Evolutionary conservation across 1,284 basidiomycete genomes (phyloP), one percentile per base, ranked within the genome.

Genomic region (Blastosporella zonata): DNA sequence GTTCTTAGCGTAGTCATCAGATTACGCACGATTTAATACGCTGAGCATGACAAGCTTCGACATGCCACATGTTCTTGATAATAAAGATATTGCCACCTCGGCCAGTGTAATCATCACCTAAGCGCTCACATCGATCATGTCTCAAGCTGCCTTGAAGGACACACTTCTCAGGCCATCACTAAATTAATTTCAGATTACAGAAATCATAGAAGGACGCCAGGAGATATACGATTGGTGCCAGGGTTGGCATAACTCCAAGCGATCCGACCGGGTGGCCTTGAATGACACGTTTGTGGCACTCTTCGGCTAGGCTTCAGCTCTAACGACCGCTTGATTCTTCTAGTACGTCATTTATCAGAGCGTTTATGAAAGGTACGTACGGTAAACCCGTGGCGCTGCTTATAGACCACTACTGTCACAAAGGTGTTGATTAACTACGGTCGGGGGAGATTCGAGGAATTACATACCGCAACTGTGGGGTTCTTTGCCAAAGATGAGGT

Each of bases 151-250:
- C 6, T n/a, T n/a, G n/a, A n/a, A n/a, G n/a, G n/a, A n/a, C 22
- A 21, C 13, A 34, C 18, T 25, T 10, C 8, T 31, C 6, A 31
- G 13, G 13, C 13, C 15, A 23, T 40, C 7, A 6, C 17, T 39
- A 15, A 43, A 13, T 6, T 36, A 18, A 25, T 15, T 34, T 33
- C 23, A 70, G 68, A 63, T 64, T 4, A 47, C 50, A 28, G 60
- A 64, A 10, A 61, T 67, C 10, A 59, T 50, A 10, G 61, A 63
- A 40, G 69, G 68, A 9, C 64, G 67, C 6, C 59, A 63, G 38
- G 67, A 68, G 41, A 69, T 70, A 4, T 65, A 58, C 28, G 62
- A 68, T 42, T 72, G 68, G 68, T 55, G 54, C 1, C 59, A 62
- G 25, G 65, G 59, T 12, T 60, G 61, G 35, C 52, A 53, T 6